phyloP scores from a whole-genome alignment of 2,329 filamentous ascomycete species.

The Xylariaceae sp. region DNA sequence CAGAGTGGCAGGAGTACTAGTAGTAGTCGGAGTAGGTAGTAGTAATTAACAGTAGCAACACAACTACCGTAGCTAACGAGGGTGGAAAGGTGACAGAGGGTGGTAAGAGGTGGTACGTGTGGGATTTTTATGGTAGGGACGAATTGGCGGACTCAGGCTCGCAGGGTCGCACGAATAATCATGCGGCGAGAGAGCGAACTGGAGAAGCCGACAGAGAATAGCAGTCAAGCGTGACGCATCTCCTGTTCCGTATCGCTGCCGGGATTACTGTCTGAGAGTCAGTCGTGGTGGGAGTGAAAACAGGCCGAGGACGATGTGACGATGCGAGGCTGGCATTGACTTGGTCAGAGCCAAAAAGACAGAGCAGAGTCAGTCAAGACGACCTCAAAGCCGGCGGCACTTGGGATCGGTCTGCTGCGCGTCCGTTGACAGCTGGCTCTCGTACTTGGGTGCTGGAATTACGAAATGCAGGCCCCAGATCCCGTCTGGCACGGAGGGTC shows the following conservation, averaged over 20 bases:
- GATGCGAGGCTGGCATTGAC: slow-evolving; percentile 19
- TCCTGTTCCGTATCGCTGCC: not conserved
- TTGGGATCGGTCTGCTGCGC: slow-evolving; percentile 9
- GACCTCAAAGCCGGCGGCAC: not conserved
- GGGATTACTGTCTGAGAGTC: not conserved
- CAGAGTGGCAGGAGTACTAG: slow-evolving; percentile 16
- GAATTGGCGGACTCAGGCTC: slow-evolving; percentile 16
- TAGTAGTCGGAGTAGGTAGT: not conserved
- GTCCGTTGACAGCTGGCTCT: slow-evolving; percentile 11
- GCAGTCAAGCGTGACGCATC: slow-evolving; percentile 4
- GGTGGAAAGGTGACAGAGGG: not conserved
- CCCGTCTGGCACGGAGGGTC: slow-evolving; percentile 8
- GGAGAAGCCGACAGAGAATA: slow-evolving; percentile 3
- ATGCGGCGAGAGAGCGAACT: slow-evolving; percentile 11
- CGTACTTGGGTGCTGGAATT: not conserved
- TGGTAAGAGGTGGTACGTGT: slow-evolving; percentile 10
- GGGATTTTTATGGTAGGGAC: slow-evolving; percentile 9
- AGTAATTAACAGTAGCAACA: slow-evolving; percentile 13
- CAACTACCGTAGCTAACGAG: not conserved
- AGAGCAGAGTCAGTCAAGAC: not conserved
- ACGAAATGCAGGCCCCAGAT: slow-evolving; percentile 12
- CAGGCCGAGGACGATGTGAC: slow-evolving; percentile 9
- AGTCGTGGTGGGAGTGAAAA: slow-evolving; percentile 10
- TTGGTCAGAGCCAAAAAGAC: not conserved
- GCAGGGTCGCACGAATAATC: slow-evolving; percentile 14